Evolutionary conservation across 1,284 basidiomycete species (phyloP), one percentile per base, ranked within the genome.

Genomic region (Thecaphora thlaspeos): DNA sequence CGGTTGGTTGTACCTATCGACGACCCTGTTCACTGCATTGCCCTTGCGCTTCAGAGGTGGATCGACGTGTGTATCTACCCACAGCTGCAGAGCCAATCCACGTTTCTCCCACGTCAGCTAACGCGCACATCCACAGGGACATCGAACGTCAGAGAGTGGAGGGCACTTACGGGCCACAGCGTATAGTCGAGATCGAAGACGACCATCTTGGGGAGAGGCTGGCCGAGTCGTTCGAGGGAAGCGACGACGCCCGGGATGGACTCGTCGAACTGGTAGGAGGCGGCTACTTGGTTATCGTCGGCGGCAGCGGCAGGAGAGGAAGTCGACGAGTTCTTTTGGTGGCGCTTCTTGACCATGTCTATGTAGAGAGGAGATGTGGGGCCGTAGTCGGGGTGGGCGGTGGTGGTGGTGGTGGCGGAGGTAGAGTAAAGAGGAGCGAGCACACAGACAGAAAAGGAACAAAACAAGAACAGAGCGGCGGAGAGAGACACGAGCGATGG

Each of bases 141-240:
- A n/a, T n/a, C n/a, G n/a, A n/a, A n/a, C n/a, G n/a, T n/a, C n/a
- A n/a, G n/a, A n/a, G n/a, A n/a, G n/a, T n/a, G n/a, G n/a, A n/a
- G n/a, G n/a, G n/a, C n/a, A 50, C 54, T 42, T 14, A 61, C 44
- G 14, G 73, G 74, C 75, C 75, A 77, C 1, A 75, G 52, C 3
- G 75, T 77, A 34, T 76, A 77, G 44, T 76, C 73, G 18, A 76
- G 46, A 41, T 75, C 73, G 34, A 76, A 76, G 0, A 68, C 73
- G 3, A 70, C 63, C 28, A 76, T 49, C 19, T 54, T 59, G 2
- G 74, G 74, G 10, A 73, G n/a, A 0, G 51, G 51, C 1, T 10
- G 21, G 12, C 46, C 49, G 15, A 61, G 45, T 0, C 37, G 8
- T 30, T 56, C 46, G 19, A 65, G 58, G 1, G 55, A 55, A 0